Base-by-base conservation (phyloP, 2,329 filamentous ascomycete genomes). In the Fusarium ramigenum region DNA sequence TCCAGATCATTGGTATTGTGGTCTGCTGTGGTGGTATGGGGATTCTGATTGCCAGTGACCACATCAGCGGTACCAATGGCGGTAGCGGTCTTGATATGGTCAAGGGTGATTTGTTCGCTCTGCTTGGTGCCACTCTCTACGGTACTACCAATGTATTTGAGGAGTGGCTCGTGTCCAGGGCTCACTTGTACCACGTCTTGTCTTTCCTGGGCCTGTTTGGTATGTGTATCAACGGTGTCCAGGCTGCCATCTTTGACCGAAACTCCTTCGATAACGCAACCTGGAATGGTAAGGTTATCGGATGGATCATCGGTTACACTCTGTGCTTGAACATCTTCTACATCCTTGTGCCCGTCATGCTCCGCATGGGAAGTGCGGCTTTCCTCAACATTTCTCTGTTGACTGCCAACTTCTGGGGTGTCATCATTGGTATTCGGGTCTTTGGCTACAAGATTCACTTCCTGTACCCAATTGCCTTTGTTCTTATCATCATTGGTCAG, bases 351-450 rank as follows among this genome's bases (percentile, higher is more conserved):
- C 96, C 96, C 1, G 84, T 98, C 61, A 88, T 99, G 72, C 92
- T 98, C 83, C 93, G 96, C 74, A 93, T 98, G 85, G 93, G 93
- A 34, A 93, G 90, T 21, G 96, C 96, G 6, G 96, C 95, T 25
- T 98, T 99, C 84, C 97, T 98, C 86, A 97, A 99, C 83, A 97
- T 98, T 78, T 96, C 93, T 12, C 86, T 99, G 74, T 87, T 99
- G 68, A 98, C 96, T 5, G 94, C 92, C 77, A 98, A 97, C 84
- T 98, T 98, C 85, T 99, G 96, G 96, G 95, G 95, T 74, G 93
- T 97, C 70, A 93, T 97, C 75, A 96, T 99, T 77, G 96, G 96
- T 56, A 90, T 97, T 75, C 89, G 92, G 80, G 93, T 98, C 54
- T 97, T 99, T 79, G 90, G 92, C 49, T 89, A 93, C 77, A 83